Base-by-base conservation (phyloP, 345 rosid genomes). In the Atalantia buxifolia region DNA sequence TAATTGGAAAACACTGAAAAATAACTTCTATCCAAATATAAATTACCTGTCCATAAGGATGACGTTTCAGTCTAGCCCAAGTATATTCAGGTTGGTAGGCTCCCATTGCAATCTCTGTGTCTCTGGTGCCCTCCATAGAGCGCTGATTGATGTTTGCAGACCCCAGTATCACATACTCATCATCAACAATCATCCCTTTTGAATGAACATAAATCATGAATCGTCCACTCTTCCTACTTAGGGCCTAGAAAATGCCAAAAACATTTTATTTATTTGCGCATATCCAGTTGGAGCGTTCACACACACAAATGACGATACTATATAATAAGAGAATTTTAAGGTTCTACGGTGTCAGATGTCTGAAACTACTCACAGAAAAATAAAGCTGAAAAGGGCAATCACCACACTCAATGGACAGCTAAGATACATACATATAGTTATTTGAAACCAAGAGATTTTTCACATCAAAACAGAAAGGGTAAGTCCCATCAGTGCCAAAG, bases 121-220 rank as follows among this genome's bases (percentile, higher is more conserved):
- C 99, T 86, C 99, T 86, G 14, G 98, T 89, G 69, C 98, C 98
- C 77, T 95, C 99, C 94, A 95, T 89, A 56, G 99, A 95, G 7
- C 99, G 93, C 83, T 93, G 99, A 79, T 95, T 93, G 84, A 95
- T 95, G 83, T 95, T 95, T 42, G 99, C 99, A 72, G 99, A 95
- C 30, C 99, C 99, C 83, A 95, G 59, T 66, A 95, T 78, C 36
- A 91, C 91, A 82, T 88, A 93, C 71, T 95, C 98, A 53, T 93
- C 99, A 81, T 95, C 99, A 74, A 93, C 93, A 56, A 93, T 89
- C 95, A 95, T 93, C 53, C 99, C 99, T 87, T 95, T 95, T 18
- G 99, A 95, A 83, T 95, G 99, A 66, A 95, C 98, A 79, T 95
- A 95, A 61, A 95, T 87, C 98, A 95, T 93, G 84, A 95, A 93